Conservation (phyloP, 2,329 filamentous ascomycete genomes). For the Fusarium sp. region DNA sequence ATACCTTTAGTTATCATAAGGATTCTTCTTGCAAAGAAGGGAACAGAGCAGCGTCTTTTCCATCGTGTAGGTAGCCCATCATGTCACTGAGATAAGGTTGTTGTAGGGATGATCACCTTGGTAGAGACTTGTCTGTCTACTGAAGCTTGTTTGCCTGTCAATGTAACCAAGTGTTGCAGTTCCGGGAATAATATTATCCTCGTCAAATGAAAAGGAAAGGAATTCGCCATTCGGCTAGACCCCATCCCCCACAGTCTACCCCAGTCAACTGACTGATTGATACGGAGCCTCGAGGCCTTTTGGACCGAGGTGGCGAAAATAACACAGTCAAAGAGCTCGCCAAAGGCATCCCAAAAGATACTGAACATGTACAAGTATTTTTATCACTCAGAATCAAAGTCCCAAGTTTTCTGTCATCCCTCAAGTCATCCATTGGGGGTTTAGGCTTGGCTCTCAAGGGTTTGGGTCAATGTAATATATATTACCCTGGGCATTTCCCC, state of each 20-base stretch:
- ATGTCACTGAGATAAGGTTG: not conserved
- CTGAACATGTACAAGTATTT: not conserved
- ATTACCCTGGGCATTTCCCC: conserved; percentile 24
- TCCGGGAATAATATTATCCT: conserved; percentile 5
- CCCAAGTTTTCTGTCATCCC: not conserved
- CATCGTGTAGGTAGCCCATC: not conserved
- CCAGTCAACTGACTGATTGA: conserved; percentile 24
- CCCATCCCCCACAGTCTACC: conserved; percentile 32
- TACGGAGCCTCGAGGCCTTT: not conserved
- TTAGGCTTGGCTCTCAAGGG: conserved; percentile 16
- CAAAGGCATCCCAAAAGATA: not conserved
- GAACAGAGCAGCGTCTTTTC: no score
- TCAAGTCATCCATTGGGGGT: conserved; percentile 22
- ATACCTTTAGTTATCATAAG: not conserved
- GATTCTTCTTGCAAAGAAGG: not conserved
- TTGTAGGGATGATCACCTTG: not conserved
- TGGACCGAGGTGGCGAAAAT: not conserved
- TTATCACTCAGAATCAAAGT: not conserved
- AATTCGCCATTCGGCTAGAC: conserved; percentile 25
- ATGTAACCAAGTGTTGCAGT: not conserved
- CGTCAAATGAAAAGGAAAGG: not conserved
- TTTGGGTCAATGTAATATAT: conserved; percentile 14
- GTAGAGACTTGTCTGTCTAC: not conserved
- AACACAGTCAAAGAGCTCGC: not conserved
- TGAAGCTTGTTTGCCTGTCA: not conserved